A percentile compares a stretch with the other conserved stretches of the same genome.
These are phyloP conservation scores for Cercospora nicotianae DNA, from an alignment of 2,329 filamentous ascomycete genomes.

Conservation along the genomic window DNA sequence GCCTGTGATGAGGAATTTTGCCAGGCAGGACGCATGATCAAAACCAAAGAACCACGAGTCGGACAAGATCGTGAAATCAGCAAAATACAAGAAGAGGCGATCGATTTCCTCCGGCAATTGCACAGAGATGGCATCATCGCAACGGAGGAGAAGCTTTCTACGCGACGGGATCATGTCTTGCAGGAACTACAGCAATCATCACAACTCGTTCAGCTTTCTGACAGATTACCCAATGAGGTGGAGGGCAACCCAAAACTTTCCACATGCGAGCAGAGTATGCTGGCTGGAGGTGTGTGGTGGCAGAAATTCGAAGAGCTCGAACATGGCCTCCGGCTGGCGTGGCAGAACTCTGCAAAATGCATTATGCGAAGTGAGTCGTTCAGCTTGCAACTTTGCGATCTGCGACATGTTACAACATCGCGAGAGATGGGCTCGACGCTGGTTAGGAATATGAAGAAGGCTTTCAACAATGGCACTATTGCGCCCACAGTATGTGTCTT, in stretches of 20 bases:
- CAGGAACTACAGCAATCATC: background rate
- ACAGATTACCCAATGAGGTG: background rate
- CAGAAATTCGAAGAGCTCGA: constrained; percentile 2
- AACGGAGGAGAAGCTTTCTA: background rate
- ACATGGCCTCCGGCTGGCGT: constrained; percentile 12
- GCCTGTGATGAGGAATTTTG: constrained; percentile 10
- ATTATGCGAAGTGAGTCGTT: constrained; percentile 17
- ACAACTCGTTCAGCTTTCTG: background rate
- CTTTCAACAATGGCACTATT: constrained; percentile 13
- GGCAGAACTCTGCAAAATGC: constrained; percentile 16
- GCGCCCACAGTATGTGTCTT: constrained; percentile 16
- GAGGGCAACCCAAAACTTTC: background rate
- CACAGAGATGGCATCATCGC: constrained; percentile 6
- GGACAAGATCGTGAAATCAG: background rate
- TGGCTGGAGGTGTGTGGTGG: background rate
- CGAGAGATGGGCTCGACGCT: constrained; percentile 11
- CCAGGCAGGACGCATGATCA: constrained; percentile 16
- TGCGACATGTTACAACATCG: constrained; percentile 5
- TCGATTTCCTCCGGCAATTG: constrained; percentile 10
- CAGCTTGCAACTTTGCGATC: constrained; percentile 9
- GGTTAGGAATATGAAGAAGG: background rate
- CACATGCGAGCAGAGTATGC: background rate
- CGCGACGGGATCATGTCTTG: background rate
- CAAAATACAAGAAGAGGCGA: constrained; percentile 3
- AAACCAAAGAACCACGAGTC: constrained; percentile 13